Evolutionary conservation across 192 early-diverging fungal species (phyloP), one percentile per base, ranked within the genome.

Genomic region (Lobosporangium transversale): DNA sequence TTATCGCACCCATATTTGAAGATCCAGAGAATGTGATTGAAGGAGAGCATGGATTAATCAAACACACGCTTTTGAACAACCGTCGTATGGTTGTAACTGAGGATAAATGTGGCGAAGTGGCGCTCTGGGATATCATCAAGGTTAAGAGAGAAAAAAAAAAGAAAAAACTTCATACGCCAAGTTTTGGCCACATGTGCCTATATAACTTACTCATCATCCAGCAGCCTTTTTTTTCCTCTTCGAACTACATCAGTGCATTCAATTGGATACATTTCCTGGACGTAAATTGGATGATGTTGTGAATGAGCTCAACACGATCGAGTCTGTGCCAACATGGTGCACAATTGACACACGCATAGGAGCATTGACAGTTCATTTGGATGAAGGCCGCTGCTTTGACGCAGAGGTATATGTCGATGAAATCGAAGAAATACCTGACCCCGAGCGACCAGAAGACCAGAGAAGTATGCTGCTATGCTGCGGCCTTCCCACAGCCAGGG

Each of bases 111-210:
- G 94, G 92, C 0, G 85, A 89, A 29, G 89, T 98, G 14, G 87
- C 87, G 0, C 79, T 98, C 33, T 99, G 98, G 98, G 96, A 99
- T 81, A 86, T 99, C 43, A 86, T 97, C 86, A 90, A 78, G 75
- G 86, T 68, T 85, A 84, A 21, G 17, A 14, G 2, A 14, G 14
- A 9, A 53, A 18, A 32, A 20, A 15, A n/a, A n/a, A n/a, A n/a
- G n/a, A n/a, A n/a, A n/a, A n/a, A n/a, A n/a, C n/a, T n/a, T n/a
- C n/a, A n/a, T n/a, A n/a, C n/a, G n/a, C n/a, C n/a, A n/a, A n/a
- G n/a, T n/a, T n/a, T n/a, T n/a, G n/a, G n/a, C n/a, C n/a, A n/a
- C n/a, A n/a, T n/a, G n/a, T n/a, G n/a, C n/a, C n/a, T n/a, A n/a
- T n/a, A 45, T 17, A 51, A 7, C 20, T 26, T 14, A 20, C 65